These are phyloP conservation scores for Exophiala spinifera DNA, from an alignment of 2,329 filamentous ascomycete species.

Conservation along the genomic window DNA sequence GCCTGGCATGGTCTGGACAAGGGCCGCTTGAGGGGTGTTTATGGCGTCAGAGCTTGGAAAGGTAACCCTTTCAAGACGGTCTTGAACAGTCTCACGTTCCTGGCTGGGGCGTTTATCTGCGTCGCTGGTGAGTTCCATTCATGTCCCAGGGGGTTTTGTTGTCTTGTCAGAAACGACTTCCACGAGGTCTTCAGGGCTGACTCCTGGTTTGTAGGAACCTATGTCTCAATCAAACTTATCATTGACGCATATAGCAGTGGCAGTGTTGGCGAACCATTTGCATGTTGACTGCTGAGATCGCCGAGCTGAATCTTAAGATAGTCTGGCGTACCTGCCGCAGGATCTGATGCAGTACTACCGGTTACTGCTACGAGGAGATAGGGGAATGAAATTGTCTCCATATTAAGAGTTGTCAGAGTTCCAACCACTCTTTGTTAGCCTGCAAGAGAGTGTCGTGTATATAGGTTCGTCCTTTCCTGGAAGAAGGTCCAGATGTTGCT, in stretches of 20 bases:
- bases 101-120: constrained; percentile 36
- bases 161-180: neutral
- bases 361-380: no score
- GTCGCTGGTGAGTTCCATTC: constrained; percentile 24
- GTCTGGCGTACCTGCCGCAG: no score
- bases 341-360: no score
- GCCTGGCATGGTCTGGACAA: constrained; percentile 38
- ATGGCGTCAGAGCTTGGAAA: constrained; percentile 40
- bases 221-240: constrained; percentile 46
- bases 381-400: no score
- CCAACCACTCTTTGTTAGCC: no score
- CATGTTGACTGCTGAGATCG: constrained; percentile 6
- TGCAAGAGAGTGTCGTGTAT: no score
- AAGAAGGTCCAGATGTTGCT: no score
- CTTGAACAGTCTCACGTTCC: constrained; percentile 43
- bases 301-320: no score
- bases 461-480: no score
- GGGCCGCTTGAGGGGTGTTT: constrained; percentile 29
- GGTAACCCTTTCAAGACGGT: constrained; percentile 39
- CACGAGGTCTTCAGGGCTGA: constrained; percentile 32
- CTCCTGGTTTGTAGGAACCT: constrained; percentile 50
- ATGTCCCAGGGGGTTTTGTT: neutral
- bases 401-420: no score
- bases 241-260: constrained; percentile 29
- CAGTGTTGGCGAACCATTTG: constrained; percentile 18